Evolutionary conservation across 2,329 filamentous ascomycete genomes (phyloP).

Genomic region (Coniosporium tulheliwenetii): DNA sequence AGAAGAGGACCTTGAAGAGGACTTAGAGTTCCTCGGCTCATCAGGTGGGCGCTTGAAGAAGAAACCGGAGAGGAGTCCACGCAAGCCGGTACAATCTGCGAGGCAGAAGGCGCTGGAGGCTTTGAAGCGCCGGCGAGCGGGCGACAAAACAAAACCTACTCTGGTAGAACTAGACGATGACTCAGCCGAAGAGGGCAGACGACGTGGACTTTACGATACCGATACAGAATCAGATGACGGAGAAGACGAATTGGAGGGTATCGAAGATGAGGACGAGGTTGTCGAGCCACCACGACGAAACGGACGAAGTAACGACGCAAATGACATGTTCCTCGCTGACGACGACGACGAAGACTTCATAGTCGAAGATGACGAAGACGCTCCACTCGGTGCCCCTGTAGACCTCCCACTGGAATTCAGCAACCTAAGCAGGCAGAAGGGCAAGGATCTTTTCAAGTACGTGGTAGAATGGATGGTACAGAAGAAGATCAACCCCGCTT

Average conservation of each 20-base stretch:
- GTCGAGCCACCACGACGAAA: constrained; percentile 10
- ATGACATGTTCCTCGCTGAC: constrained; percentile 34
- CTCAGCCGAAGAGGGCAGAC: no score
- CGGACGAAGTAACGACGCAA: constrained; percentile 11
- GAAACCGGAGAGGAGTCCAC: constrained; percentile 6
- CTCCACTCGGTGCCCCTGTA: constrained; percentile 33
- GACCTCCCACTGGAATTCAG: constrained; percentile 55
- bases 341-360: constrained; percentile 50
- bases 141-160: constrained; percentile 10
- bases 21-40: constrained; percentile 25
- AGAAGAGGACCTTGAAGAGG: constrained; percentile 27
- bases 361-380: constrained; percentile 41
- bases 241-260: constrained; percentile 8
- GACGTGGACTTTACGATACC: not conserved
- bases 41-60: constrained; percentile 16
- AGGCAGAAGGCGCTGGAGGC: constrained; percentile 26
- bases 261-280: constrained; percentile 14
- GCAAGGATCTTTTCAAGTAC: constrained; percentile 57
- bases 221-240: constrained; percentile 5
- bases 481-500: constrained; percentile 59
- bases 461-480: constrained; percentile 71
- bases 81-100: constrained; percentile 15
- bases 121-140: constrained; percentile 24
- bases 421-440: constrained; percentile 46
- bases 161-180: not conserved